Evolutionary conservation across 768 basidiomycete species (phyloP).

Genomic region (Cystofilobasidium bisporidii): DNA sequence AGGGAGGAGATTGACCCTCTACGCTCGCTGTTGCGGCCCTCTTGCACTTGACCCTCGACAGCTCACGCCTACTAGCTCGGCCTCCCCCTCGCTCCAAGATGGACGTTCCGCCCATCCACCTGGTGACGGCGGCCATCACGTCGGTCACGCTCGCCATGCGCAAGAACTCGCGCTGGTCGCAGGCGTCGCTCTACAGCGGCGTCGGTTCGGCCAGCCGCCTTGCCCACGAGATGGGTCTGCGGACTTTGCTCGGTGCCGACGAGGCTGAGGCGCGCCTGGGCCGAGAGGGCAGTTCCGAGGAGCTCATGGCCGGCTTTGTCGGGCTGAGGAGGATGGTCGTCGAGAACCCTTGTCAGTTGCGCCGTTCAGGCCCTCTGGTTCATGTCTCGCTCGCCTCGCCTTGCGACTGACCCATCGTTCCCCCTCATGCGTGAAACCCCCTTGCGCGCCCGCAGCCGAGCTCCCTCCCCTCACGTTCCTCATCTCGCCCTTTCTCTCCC

Average conservation of each 20-base stretch:
- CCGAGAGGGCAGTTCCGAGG: constrained; percentile 59
- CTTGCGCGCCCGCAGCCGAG: neutral
- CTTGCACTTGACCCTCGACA: no score
- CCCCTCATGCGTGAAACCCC: neutral
- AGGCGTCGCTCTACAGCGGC: constrained; percentile 40
- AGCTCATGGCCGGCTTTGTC: constrained; percentile 82
- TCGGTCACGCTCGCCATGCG: constrained; percentile 90
- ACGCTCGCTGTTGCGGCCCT: no score
- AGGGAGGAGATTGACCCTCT: no score
- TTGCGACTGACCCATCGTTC: neutral
- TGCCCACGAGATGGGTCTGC: constrained; percentile 2
- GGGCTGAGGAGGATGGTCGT: constrained; percentile 66
- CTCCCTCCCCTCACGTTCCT: constrained; percentile 50
- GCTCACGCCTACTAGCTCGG: constrained; percentile 17
- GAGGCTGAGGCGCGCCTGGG: constrained; percentile 56
- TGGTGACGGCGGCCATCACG: constrained; percentile 80
- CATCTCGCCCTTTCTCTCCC: constrained; percentile 78
- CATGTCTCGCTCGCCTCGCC: constrained; percentile 13
- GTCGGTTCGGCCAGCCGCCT: constrained; percentile 3
- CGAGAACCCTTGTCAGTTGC: constrained; percentile 56
- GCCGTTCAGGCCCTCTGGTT: neutral
- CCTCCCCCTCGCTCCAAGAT: constrained; percentile 26
- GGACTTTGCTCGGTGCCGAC: constrained; percentile 5
- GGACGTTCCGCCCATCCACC: constrained; percentile 25
- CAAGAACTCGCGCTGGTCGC: constrained; percentile 94